Percentiles rank a stretch among this genome's conserved stretches.
Evolutionary conservation across 148 eudicot species (phyloP).

Genomic region (Rhododendron molle): DNA sequence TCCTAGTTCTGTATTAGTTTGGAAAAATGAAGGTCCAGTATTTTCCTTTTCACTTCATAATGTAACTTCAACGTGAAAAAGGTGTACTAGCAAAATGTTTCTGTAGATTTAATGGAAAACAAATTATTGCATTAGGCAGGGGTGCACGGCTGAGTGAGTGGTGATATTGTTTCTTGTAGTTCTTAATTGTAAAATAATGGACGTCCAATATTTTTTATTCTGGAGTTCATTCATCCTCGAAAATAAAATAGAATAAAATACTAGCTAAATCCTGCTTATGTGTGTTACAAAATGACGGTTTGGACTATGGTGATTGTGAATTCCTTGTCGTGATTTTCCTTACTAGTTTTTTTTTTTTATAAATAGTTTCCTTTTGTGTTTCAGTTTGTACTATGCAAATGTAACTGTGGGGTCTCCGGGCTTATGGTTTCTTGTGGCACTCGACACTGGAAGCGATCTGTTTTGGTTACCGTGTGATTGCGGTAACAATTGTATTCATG

Average conservation of each 20-base stretch:
- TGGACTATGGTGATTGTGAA: background rate
- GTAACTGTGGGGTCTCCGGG: conserved; percentile 78
- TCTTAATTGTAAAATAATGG: background rate
- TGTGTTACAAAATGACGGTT: background rate
- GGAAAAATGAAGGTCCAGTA: background rate
- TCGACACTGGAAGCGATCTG: conserved; percentile 85
- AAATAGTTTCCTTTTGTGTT: background rate
- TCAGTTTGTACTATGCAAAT: conserved; percentile 85
- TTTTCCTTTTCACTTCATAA: background rate
- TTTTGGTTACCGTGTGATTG: conserved; percentile 98
- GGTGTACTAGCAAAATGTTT: background rate
- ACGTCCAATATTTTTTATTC: background rate
- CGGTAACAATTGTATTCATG: conserved; percentile 40
- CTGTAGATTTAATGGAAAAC: background rate
- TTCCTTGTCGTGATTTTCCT: background rate
- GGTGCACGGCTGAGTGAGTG: background rate
- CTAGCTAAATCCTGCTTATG: background rate
- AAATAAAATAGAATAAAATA: background rate
- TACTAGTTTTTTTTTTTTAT: background rate
- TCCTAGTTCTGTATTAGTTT: background rate
- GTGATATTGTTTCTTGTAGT: background rate
- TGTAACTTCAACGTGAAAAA: background rate
- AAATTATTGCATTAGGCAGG: background rate
- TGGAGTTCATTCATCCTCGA: background rate
- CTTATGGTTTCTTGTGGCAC: conserved; percentile 65